These are phyloP conservation scores for Entomortierella lignicola DNA, from an alignment of 192 early-diverging fungal species.

Conservation along the genomic window DNA sequence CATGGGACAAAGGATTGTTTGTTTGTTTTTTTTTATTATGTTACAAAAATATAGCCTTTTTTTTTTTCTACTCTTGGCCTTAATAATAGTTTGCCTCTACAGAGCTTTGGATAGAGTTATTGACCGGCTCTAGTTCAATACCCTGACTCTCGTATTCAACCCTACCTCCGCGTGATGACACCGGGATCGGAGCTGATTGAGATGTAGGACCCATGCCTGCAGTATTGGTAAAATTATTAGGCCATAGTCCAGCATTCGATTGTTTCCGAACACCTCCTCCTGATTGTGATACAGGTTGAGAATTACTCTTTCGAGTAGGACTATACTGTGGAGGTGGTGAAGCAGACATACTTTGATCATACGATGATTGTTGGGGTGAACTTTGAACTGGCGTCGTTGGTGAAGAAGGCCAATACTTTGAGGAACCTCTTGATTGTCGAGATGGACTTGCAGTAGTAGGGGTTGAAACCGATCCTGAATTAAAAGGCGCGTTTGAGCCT, in stretches of 20 bases:
- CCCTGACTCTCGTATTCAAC: conserved; percentile 11
- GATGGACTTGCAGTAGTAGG: neutral
- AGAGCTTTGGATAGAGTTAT: neutral
- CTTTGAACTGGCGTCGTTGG: neutral
- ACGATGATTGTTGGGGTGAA: too few species aligned
- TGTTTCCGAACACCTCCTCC: neutral
- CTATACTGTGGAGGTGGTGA: neutral
- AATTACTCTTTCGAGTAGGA: neutral
- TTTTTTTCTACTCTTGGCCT: too few species aligned
- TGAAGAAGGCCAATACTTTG: neutral
- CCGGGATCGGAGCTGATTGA: neutral
- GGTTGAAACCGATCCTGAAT: neutral
- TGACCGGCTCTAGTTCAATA: conserved; percentile 5
- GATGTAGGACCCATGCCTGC: too few species aligned
- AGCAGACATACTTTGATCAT: too few species aligned
- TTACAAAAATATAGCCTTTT: too few species aligned
- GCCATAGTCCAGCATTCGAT: neutral
- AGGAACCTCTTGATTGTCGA: neutral
- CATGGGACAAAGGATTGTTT: too few species aligned
- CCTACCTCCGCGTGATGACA: conserved; percentile 16
- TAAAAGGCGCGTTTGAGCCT: neutral
- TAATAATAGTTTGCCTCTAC: too few species aligned
- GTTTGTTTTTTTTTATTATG: too few species aligned
- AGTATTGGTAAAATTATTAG: neutral
- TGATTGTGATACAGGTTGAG: conserved; percentile 1